Base-by-base conservation (phyloP, 1,284 basidiomycete species). In the Boletus mariae region DNA sequence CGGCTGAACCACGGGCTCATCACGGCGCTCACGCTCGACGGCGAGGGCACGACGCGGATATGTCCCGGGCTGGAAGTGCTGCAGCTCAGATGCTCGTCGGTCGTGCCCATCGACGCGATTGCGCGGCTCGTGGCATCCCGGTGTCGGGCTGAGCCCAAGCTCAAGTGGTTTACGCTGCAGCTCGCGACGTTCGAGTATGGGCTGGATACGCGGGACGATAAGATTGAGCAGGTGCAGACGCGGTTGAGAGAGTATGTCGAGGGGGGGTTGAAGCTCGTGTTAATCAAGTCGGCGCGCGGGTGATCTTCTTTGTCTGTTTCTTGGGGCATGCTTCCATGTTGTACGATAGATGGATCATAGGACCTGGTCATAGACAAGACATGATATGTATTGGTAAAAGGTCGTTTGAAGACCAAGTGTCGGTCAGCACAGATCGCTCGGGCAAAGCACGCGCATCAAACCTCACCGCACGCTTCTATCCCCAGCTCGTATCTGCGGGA, bases 1-100 rank as follows among this genome's bases (percentile, higher is more conserved):
- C 50, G 65, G 25, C 59, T 71, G 37, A 69, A 70, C 26, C 69
- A 69, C 9, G 60, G 62, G 20, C 60, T 71, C 38, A 37, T 67
- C 43, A 25, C 52, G 10, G 64, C 60, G 20, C 62, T 69, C 6
- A 37, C 57, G 12, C 17, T 48, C 20, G 52, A 50, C 31, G 47
- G 11, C 10, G 49, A 34, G 3, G 25, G 9, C 34, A 6, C 13
- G 17, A 44, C 20, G 40, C 37, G 11, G 7, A 17, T 68, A 5
- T 71, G 68, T 51, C 67, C 68, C 0, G 38, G 41, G 8, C 65
- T 68, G 23, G 56, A 68, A 47, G 50, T 34, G n/a, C 59, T 68
- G 32, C 56, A 62, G 9, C n/a, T 71, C 48, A 47, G 62, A 11
- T 68, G 66, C n/a, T 64, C 67, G 3, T 56, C 67, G 5, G 42